Conservation (phyloP, 192 early-diverging fungal genomes). For the Dimargaris xerosporica region DNA sequence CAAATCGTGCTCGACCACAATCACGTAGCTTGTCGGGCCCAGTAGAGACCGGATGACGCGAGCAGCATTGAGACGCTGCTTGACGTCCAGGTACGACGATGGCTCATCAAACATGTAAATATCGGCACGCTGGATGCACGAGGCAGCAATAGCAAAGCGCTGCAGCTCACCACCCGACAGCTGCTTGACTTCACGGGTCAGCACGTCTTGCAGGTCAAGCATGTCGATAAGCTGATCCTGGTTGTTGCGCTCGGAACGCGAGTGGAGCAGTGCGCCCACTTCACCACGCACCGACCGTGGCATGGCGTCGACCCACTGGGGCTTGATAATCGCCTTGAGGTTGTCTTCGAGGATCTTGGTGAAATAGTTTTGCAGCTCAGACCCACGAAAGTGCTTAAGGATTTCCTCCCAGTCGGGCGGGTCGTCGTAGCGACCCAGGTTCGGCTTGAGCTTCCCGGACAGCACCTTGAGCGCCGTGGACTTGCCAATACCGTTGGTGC, state of each 20-base stretch:
- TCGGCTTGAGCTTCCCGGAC: constrained; percentile 88
- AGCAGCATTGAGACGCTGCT: constrained; percentile 96
- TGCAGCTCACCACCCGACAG: constrained; percentile 95
- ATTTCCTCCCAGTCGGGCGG: constrained; percentile 96
- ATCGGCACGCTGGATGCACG: constrained; percentile 68
- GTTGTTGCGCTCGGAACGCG: constrained; percentile 61
- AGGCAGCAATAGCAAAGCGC: constrained; percentile 88
- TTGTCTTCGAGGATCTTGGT: constrained; percentile 95
- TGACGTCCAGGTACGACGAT: constrained; percentile 94
- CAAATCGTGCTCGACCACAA: constrained; percentile 98
- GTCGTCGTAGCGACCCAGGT: constrained; percentile 69
- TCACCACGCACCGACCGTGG: constrained; percentile 63
- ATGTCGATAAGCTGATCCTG: constrained; percentile 50
- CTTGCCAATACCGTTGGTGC: constrained; percentile 95
- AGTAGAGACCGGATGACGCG: constrained; percentile 77
- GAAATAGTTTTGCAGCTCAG: constrained; percentile 97
- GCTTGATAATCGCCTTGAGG: constrained; percentile 86
- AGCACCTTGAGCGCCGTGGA: constrained; percentile 90
- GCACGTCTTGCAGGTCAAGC: constrained; percentile 64
- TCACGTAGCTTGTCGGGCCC: constrained; percentile 60
- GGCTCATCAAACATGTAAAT: constrained; percentile 99
- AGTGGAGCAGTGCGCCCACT: constrained; percentile 55
- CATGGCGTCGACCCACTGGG: constrained; percentile 89
- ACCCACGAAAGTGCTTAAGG: constrained; percentile 88
- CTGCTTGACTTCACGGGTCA: constrained; percentile 67